A percentile compares a stretch with the other conserved stretches of the same genome.
phyloP scores from a whole-genome alignment of 805 yeast species.

The Helenozyma rhizophorensis region DNA sequence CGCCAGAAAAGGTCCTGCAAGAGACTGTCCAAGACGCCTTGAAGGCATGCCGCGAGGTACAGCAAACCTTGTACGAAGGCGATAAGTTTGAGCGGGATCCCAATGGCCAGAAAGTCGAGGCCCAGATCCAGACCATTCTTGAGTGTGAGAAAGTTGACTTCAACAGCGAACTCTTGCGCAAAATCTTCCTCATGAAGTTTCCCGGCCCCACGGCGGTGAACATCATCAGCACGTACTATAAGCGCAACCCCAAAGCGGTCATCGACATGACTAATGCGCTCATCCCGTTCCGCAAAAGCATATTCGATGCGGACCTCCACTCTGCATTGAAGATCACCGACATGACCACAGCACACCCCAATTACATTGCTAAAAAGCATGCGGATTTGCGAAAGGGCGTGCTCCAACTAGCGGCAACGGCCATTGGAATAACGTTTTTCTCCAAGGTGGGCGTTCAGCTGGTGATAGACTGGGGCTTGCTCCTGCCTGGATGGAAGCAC shows the following conservation, averaged over 20 bases:
- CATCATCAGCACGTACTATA: conserved; percentile 23
- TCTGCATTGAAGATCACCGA: conserved; percentile 57
- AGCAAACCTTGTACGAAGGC: conserved; percentile 13
- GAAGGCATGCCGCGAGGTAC: conserved; percentile 20
- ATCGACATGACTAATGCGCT: conserved; percentile 43
- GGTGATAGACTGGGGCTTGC: conserved; percentile 35
- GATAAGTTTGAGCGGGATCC: conserved; percentile 23
- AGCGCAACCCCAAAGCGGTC: conserved; percentile 19
- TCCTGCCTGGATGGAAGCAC: conserved; percentile 33
- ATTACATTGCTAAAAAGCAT: conserved; percentile 39
- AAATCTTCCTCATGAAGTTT: conserved; percentile 29
- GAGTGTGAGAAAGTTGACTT: conserved; percentile 18
- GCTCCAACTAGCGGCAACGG: conserved; percentile 26
- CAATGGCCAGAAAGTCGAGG: conserved; percentile 16
- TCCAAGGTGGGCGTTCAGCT: conserved; percentile 41
- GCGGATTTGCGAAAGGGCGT: conserved; percentile 27
- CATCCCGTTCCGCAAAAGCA: conserved; percentile 60
- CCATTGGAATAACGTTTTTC: conserved; percentile 30
- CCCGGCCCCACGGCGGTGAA: conserved; percentile 27
- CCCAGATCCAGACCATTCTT: conserved; percentile 20
- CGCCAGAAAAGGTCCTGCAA: conserved; percentile 1
- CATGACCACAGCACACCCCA: conserved; percentile 53
- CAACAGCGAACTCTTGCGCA: conserved; percentile 20
- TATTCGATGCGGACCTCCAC: conserved; percentile 54
- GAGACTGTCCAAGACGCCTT: conserved; percentile 17